Evolutionary conservation across 169 alveolate species (phyloP).

Genomic region (Eimeria zaria): DNA sequence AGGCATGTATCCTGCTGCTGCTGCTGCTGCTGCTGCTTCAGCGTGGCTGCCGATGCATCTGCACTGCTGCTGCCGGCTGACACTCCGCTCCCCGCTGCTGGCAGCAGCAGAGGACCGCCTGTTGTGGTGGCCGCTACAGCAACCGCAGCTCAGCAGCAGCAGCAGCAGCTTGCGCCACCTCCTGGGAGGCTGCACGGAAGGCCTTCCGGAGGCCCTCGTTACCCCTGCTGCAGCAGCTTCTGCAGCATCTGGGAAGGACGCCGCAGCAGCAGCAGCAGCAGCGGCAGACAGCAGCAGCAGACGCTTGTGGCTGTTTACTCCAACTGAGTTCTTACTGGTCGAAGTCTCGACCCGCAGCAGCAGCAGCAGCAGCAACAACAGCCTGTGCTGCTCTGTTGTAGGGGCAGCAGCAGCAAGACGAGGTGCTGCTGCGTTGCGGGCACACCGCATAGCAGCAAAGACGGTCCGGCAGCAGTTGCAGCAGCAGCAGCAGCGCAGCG

Average conservation of each 20-base stretch:
- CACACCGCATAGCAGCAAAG: conserved; percentile 48
- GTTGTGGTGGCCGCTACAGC: conserved; percentile 63
- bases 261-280: conserved; percentile 42
- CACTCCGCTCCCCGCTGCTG: conserved; percentile 53
- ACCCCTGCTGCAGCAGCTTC: conserved; percentile 27
- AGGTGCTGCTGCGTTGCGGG: conserved; percentile 65
- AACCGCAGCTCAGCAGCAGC: conserved; percentile 37
- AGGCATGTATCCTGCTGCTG: conserved; percentile 25
- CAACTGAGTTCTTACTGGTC: conserved; percentile 41
- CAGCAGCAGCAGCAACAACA: conserved; percentile 23
- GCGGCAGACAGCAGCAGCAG: conserved; percentile 24
- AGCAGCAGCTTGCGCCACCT: conserved; percentile 44
- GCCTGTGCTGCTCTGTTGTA: conserved; percentile 24
- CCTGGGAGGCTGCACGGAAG: conserved; percentile 45
- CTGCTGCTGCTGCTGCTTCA: conserved; percentile 39
- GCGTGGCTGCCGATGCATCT: conserved; percentile 51
- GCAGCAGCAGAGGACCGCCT: conserved; percentile 58
- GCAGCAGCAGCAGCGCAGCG: conserved; percentile 61
- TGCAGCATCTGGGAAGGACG: conserved; percentile 26
- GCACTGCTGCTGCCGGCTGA: conserved; percentile 60
- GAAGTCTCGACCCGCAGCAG: conserved; percentile 46
- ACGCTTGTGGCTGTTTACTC: conserved; percentile 53
- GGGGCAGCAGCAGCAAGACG: conserved; percentile 66
- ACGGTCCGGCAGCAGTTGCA: conserved; percentile 48
- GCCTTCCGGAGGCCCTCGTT: neutral